Evolutionary conservation across 176 grass and related monocot genomes (phyloP), one percentile per base, ranked within the genome.

Genomic region (Stipa capillata): DNA sequence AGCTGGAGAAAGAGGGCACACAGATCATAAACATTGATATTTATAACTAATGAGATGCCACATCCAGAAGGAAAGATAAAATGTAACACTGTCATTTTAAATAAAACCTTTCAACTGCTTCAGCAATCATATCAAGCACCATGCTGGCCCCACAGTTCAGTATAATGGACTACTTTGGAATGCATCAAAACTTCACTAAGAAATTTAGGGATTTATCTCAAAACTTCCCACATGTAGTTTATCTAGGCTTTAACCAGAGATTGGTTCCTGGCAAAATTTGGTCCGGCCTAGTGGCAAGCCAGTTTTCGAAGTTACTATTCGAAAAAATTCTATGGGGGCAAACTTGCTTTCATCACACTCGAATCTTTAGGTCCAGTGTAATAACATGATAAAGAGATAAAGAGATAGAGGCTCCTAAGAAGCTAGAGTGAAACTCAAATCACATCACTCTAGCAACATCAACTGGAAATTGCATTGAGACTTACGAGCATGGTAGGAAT

Each of bases 401-500:
- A n/a, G n/a, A n/a, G n/a, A n/a, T n/a, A 31, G 14, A 43, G 20
- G 45, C 34, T 74, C 14, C 50, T 48, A 77, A 34, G 25, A 16
- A 48, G 63, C 64, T 47, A 69, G 37, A 15, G 29, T 23, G 20
- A 52, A 34, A 40, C 8, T n/a, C n/a, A n/a, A n/a, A n/a, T n/a
- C n/a, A n/a, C n/a, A n/a, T n/a, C n/a, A n/a, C n/a, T n/a, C n/a
- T n/a, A 54, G n/a, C 23, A 54, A 54, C 51, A 54, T 24, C 51
- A 53, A 54, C n/a, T 54, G 8, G 51, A 24, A 54, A 54, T 54
- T 25, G 1, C 64, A 42, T 25, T 42, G 21, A 56, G 60, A 87
- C 84, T 91, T 89, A 91, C 89, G 8, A 89, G 54, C 65, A 89
- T 71, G 41, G 84, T 94, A 8, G 92, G 86, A 82, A 94, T 87